Evolutionary conservation across 345 rosid genomes (phyloP), one percentile per base, ranked within the genome.

Genomic region (Noccaea caerulescens): DNA sequence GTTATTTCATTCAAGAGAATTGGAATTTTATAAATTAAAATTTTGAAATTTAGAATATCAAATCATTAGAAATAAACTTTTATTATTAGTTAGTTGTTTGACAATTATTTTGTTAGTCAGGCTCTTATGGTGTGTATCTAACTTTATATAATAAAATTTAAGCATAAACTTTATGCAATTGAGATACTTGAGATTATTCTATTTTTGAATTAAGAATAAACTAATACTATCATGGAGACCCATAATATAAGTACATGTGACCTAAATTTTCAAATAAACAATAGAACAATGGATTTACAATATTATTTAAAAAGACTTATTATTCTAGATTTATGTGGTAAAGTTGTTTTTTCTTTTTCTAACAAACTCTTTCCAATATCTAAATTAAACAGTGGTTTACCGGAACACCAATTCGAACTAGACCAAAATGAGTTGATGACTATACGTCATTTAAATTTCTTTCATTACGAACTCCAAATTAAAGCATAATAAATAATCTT

Each of bases 211-310:
- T n/a, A 10, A 34, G 46, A 57, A 10, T 68, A 55, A 36, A 34
- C 20, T 69, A 9, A 57, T 46, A 23, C 10, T 57, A 36, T 58
- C 56, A 46, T 69, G 73, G 73, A 36, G 65, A 69, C 73, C 73
- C 46, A 57, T 58, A 45, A 57, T 46, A 56, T 68, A 12, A 44
- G 27, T 56, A 45, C 36, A n/a, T 36, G 38, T 46, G 63, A 69
- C 73, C 56, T 69, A 36, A 57, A 20, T 20, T 57, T 45, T 38
- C 27, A 36, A 69, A 57, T 57, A 36, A 57, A 68, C 25, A 34
- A 56, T 34, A 18, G 25, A 12, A 42, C 33, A 10, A 27, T 27
- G 3, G 11, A 1, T 55, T 30, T 43, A 12, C 34, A 43, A 55
- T 32, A 32, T 30, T 55, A 32, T 55, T 43, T 45, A 16, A 60